A percentile compares a stretch with the other conserved stretches of the same genome.
Conservation (phyloP, 257 asterid species). For the Knoxia roxburghii region DNA sequence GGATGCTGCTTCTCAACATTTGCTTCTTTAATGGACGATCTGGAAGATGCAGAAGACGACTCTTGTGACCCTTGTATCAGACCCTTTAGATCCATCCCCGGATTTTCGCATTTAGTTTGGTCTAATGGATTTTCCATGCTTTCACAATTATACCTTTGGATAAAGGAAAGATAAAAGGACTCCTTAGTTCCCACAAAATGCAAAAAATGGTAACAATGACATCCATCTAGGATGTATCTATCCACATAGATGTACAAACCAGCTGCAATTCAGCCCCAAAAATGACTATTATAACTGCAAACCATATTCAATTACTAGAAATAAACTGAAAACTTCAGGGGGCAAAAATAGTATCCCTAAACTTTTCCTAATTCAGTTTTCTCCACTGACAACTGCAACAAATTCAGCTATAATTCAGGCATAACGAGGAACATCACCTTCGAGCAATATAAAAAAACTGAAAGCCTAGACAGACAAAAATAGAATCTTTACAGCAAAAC, state of each 20-base stretch:
- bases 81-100: slow-evolving; percentile 12
- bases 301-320: neutral
- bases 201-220: neutral
- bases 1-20: slow-evolving; percentile 17
- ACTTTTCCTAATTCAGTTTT: neutral
- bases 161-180: neutral
- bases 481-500: too few relatives aligned
- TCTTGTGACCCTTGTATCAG: slow-evolving; percentile 12
- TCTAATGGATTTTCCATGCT: slow-evolving; percentile 34
- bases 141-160: neutral
- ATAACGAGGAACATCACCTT: too few relatives aligned
- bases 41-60: slow-evolving; percentile 16
- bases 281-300: neutral
- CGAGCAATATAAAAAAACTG: too few relatives aligned
- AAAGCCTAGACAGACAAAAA: too few relatives aligned
- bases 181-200: neutral
- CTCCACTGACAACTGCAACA: neutral
- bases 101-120: slow-evolving; percentile 11
- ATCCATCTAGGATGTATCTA: neutral
- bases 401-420: too few relatives aligned
- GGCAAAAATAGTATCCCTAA: neutral
- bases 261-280: neutral
- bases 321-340: neutral
- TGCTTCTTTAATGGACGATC: slow-evolving; percentile 18
- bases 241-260: neutral